Base-by-base conservation (phyloP, 1,284 basidiomycete genomes). In the Apiotrichum mycotoxinovorans region DNA sequence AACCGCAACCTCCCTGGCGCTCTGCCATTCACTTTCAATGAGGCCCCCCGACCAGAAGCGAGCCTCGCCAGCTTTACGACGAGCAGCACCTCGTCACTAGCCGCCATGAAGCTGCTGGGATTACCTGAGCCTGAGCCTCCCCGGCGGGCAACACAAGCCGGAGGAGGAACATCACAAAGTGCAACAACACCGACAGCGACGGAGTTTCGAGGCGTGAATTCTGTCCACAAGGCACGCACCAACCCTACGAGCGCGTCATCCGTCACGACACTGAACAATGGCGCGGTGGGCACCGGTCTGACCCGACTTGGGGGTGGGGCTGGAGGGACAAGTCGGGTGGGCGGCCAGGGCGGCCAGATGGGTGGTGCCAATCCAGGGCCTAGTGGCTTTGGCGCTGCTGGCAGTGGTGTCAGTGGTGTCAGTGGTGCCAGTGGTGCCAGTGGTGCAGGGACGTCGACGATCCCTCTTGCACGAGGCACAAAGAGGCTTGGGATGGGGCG, bases 401-500 rank as follows among this genome's bases (percentile, higher is more conserved):
- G n/a, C n/a, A n/a, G n/a, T n/a, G n/a, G n/a, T n/a, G n/a, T n/a
- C n/a, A n/a, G n/a, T n/a, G n/a, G n/a, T n/a, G n/a, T n/a, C n/a
- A n/a, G n/a, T n/a, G n/a, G n/a, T n/a, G n/a, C n/a, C n/a, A n/a
- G n/a, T n/a, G n/a, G n/a, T n/a, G 30, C 7, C 25, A 22, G 23
- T 4, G 35, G 20, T 18, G 22, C 25, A 27, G 35, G 40, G 35
- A n/a, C 26, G n/a, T 2, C 30, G 34, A 15, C 27, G 22, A 42
- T 63, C 1, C 56, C 52, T 17, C 54, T 69, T 2, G 68, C 66
- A 12, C 64, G 63, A 35, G 72, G 71, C 1, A 69, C 63, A 14
- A 75, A 75, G 61, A 59, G 75, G 26, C 58, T 77, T 2, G 75
- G 75, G 3, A 77, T 77, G 75, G 73, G n/a, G n/a, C n/a, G n/a